phyloP scores from a whole-genome alignment of 352 stramenopile genomes.

The Phytophthora chlamydospora region DNA sequence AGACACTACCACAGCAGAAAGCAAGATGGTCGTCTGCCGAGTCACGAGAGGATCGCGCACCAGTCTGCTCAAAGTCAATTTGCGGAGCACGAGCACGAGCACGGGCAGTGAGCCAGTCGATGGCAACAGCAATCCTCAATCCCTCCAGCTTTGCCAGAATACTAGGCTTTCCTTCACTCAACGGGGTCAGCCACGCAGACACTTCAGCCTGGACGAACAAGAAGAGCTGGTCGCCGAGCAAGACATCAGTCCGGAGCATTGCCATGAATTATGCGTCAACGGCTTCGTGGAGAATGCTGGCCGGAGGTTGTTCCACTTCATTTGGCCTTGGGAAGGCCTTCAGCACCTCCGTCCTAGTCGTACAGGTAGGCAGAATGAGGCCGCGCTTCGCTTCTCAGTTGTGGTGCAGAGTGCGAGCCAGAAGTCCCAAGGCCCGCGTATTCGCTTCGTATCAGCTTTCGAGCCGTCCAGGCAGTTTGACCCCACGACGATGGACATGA shows the following conservation, averaged over 20 bases:
- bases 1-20: slow-evolving; percentile 17
- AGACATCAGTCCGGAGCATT: slow-evolving; percentile 68
- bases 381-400: slow-evolving; percentile 33
- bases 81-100: slow-evolving; percentile 30
- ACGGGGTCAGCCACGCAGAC: slow-evolving; percentile 16
- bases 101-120: slow-evolving; percentile 12
- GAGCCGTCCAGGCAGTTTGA: slow-evolving; percentile 34
- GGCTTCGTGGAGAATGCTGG: slow-evolving; percentile 70
- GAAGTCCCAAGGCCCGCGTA: slow-evolving; percentile 32
- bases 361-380: slow-evolving; percentile 16
- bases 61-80: slow-evolving; percentile 43
- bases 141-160: slow-evolving; percentile 28
- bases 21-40: slow-evolving; percentile 38
- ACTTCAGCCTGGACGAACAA: slow-evolving; percentile 36
- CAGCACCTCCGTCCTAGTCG: slow-evolving; percentile 40
- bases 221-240: slow-evolving; percentile 50
- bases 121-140: slow-evolving; percentile 16
- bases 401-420: slow-evolving; percentile 37
- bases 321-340: slow-evolving; percentile 62
- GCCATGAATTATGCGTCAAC: slow-evolving; percentile 80
- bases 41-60: slow-evolving; percentile 32
- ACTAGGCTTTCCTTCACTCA: slow-evolving; percentile 23
- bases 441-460: slow-evolving; percentile 59
- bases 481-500: slow-evolving; percentile 30
- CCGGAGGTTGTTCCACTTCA: slow-evolving; percentile 67